Base-by-base conservation (phyloP, 2,329 filamentous ascomycete genomes). In the Leptoxyphium fumago region DNA sequence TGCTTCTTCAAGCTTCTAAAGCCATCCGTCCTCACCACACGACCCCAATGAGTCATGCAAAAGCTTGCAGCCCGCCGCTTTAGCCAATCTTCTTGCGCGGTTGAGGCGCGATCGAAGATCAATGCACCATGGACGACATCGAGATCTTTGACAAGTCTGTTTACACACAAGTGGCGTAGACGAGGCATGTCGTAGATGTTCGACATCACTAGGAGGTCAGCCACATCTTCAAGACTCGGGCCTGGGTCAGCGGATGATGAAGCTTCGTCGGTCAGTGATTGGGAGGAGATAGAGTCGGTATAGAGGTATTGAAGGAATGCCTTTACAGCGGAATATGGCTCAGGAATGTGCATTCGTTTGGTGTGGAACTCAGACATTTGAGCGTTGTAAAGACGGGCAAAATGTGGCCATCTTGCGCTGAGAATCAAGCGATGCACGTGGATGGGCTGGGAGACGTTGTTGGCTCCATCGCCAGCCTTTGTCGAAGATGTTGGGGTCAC, bases 341-440 rank as follows among this genome's bases (percentile, higher is more conserved):
- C 93, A 0, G 91, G 89, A 39, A 98, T 94, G 64, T 98, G 89
- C 82, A 98, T 91, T 63, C 84, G 87, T 57, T 91, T 91, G 13
- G 86, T 91, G 60, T 98, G 91, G 56, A 93, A 98, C 61, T 98
- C 91, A 10, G 84, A 80, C 91, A 98, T 98, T 58, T 95, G 87
- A 4, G 89, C 80, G 42, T 82, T 81, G 68, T 94, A 96, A 2
- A 98, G 70, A 13, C 91, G 82, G 36, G 83, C 80, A 66, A 98
- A 98, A 63, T 98, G 91, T 26, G 91, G 88, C 91, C 91, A 98
- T 42, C 91, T 83, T 15, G 91, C 83, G 61, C 93, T 85, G 8
- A 98, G 73, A 43, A 98, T 95, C 45, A 98, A 80, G 48, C 85
- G 86, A 63, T 98, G 91, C 3, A 96, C 89, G 59, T 96, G 82